A percentile compares a stretch with the other conserved stretches of the same genome.
phyloP scores from a whole-genome alignment of 148 eudicot species.

The Salicornia ramosissima region DNA sequence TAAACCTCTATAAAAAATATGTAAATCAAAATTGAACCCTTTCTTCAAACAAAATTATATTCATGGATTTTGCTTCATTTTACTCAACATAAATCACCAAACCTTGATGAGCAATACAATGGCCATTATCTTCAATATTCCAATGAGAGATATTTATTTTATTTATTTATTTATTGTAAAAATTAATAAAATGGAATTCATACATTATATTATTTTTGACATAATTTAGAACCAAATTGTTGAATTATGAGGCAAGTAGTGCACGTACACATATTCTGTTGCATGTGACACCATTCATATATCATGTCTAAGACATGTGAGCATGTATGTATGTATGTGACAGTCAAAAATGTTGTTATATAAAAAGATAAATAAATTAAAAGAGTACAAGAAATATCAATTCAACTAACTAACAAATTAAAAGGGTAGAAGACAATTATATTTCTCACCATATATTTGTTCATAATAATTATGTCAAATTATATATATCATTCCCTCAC shows the following conservation, averaged over 20 bases:
- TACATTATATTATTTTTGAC: no score
- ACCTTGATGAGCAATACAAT: no score
- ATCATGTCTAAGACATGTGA: slow-evolving; percentile 27
- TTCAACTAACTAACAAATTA: no score
- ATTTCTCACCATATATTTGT: slow-evolving; percentile 19
- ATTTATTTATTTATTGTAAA: no score
- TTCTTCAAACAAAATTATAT: no score
- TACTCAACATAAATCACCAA: no score
- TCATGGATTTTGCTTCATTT: no score
- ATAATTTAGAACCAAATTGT: neutral
- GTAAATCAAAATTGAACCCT: no score
- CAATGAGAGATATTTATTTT: no score
- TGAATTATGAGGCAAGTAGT: neutral
- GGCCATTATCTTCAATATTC: no score
- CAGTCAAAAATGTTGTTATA: neutral
- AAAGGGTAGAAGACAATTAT: neutral
- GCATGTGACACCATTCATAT: slow-evolving; percentile 21
- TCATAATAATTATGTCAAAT: slow-evolving; percentile 16
- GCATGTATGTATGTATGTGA: neutral
- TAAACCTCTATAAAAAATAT: no score
- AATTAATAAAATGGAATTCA: no score
- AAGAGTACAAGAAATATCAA: neutral
- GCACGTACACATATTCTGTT: slow-evolving; percentile 10
- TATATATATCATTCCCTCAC: slow-evolving; percentile 4
- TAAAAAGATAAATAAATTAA: neutral